Conservation (phyloP, 2,329 filamentous ascomycete genomes). For the Neocucurbitaria cava region DNA sequence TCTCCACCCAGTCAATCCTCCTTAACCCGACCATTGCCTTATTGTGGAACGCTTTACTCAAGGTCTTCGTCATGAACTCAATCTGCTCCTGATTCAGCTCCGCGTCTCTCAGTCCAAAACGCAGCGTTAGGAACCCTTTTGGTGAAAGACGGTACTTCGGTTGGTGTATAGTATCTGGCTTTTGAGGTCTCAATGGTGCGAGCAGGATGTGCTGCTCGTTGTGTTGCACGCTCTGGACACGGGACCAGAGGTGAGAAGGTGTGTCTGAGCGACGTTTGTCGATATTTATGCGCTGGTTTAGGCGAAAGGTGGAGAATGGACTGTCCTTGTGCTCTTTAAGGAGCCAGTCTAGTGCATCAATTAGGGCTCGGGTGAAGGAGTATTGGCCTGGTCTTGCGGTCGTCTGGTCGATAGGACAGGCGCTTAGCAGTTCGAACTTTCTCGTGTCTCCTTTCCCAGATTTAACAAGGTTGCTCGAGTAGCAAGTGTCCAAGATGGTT, state of each 20-base stretch:
- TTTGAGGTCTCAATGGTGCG: slow-evolving; percentile 29
- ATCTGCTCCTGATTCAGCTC: slow-evolving; percentile 38
- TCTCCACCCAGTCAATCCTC: slow-evolving; percentile 42
- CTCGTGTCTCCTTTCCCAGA: slow-evolving; percentile 28
- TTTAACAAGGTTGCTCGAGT: slow-evolving; percentile 44
- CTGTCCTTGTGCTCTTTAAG: slow-evolving; percentile 24
- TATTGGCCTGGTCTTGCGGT: slow-evolving; percentile 38
- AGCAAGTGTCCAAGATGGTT: slow-evolving; percentile 50
- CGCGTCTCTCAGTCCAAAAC: slow-evolving; percentile 37
- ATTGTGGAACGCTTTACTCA: slow-evolving; percentile 38
- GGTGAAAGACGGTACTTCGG: slow-evolving; percentile 17
- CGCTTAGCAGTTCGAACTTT: slow-evolving; percentile 44
- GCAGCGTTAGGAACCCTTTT: slow-evolving; percentile 39
- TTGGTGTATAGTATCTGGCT: slow-evolving; percentile 10
- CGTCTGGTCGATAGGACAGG: slow-evolving; percentile 33
- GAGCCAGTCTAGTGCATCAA: slow-evolving; percentile 37
- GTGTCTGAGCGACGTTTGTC: slow-evolving; percentile 34
- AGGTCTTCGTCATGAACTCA: slow-evolving; percentile 32
- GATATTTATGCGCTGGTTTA: slow-evolving; percentile 36
- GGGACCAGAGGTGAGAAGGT: slow-evolving; percentile 37
- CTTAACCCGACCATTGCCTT: slow-evolving; percentile 33
- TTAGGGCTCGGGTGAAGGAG: slow-evolving; percentile 46
- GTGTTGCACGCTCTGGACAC: slow-evolving; percentile 18
- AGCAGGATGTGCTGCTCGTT: slow-evolving; percentile 42
- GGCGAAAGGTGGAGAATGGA: slow-evolving; percentile 39